Percentiles rank a stretch among this genome's conserved stretches.
These are phyloP conservation scores for Hypomyces rosellus DNA, from an alignment of 2,329 filamentous ascomycete genomes.

Conservation along the genomic window DNA sequence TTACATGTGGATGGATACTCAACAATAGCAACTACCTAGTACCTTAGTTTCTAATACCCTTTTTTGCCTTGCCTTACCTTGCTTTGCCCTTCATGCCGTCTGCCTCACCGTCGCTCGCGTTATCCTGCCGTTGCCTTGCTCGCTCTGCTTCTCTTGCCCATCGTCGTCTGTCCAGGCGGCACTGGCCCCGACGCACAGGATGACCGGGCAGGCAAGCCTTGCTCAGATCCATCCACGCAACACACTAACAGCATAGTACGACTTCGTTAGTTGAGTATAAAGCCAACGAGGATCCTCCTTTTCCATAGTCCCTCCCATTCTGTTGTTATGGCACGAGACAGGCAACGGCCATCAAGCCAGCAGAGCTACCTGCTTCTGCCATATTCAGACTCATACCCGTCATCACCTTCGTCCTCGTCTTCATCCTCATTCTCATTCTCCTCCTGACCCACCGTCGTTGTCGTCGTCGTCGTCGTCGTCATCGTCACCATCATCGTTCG, in stretches of 20 bases:
- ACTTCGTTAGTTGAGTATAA: conserved; percentile 28
- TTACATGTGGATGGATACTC: too few species aligned
- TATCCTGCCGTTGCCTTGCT: too few species aligned
- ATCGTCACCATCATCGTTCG: background rate
- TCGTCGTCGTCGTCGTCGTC: too few species aligned
- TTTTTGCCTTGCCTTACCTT: conserved; percentile 4
- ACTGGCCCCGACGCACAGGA: conserved; percentile 8
- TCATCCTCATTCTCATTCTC: too few species aligned
- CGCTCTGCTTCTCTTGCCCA: background rate
- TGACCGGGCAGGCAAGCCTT: conserved; percentile 8
- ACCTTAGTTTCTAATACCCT: background rate
- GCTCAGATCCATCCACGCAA: conserved; percentile 16
- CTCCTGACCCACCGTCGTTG: too few species aligned
- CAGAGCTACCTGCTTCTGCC: conserved; percentile 23
- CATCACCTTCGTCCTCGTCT: too few species aligned
- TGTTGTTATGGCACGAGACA: conserved; percentile 37
- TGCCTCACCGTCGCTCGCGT: background rate
- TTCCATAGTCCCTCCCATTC: conserved; percentile 23
- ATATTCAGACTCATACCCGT: background rate
- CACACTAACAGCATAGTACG: conserved; percentile 6
- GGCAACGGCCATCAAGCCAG: conserved; percentile 32
- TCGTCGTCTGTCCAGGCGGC: conserved; percentile 1
- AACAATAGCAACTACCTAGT: too few species aligned
- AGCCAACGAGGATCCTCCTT: conserved; percentile 32
- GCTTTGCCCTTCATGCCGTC: background rate